phyloP scores from a whole-genome alignment of 176 grass and related monocot genomes.

The Saccharum spontaneum region DNA sequence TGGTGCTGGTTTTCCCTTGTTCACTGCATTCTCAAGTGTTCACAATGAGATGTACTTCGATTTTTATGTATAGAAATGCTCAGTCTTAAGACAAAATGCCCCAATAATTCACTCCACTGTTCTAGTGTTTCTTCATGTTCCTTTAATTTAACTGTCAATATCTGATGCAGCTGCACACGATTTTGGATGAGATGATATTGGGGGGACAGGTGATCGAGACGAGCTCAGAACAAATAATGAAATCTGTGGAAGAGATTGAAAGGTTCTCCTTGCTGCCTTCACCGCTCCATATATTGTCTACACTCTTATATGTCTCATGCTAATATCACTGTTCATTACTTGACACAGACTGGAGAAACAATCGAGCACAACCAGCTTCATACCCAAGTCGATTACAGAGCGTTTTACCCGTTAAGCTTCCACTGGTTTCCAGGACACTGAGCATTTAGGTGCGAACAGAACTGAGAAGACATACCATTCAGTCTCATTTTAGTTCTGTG shows the following conservation, averaged over 20 bases:
- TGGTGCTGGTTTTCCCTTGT: not conserved
- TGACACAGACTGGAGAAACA: slow-evolving; percentile 77
- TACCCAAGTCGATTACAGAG: slow-evolving; percentile 74
- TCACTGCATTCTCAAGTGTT: not conserved
- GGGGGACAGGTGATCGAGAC: slow-evolving; percentile 92
- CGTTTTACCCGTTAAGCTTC: slow-evolving; percentile 65
- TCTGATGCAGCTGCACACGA: slow-evolving; percentile 71
- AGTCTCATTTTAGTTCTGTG: not conserved
- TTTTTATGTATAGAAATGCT: not conserved
- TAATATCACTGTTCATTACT: not conserved
- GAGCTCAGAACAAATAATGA: slow-evolving; percentile 73
- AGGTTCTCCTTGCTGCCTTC: slow-evolving; percentile 41
- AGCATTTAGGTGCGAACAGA: not conserved
- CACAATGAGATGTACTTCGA: not conserved
- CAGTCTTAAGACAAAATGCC: not conserved
- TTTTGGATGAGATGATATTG: slow-evolving; percentile 97
- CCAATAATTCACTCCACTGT: not conserved
- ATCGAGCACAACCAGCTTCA: slow-evolving; percentile 67
- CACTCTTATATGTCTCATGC: not conserved
- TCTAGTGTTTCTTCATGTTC: not conserved
- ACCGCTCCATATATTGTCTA: not conserved
- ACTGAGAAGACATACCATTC: not conserved
- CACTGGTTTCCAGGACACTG: not conserved
- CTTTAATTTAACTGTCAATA: not conserved
- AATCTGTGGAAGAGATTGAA: slow-evolving; percentile 71